Conservation (phyloP, 768 basidiomycete genomes). For the Lanmaoa pseudosensibilis region DNA sequence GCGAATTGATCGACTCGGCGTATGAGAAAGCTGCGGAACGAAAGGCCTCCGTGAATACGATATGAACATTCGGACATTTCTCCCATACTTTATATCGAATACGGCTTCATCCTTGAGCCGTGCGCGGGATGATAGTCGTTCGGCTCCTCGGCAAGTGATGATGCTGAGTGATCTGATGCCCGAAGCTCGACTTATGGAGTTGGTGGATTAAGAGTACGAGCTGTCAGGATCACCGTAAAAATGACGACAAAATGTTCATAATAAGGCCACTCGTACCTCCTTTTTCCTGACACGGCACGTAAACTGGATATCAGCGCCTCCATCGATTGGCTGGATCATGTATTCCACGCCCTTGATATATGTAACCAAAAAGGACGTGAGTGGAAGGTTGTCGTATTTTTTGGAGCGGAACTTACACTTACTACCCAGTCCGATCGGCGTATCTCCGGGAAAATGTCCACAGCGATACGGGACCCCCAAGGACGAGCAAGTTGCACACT, state of each 20-base stretch:
- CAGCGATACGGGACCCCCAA: no score
- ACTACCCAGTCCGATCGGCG: background rate
- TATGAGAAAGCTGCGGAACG: background rate
- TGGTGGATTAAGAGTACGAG: background rate
- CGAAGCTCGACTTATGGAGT: background rate
- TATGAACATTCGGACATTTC: background rate
- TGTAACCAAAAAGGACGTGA: background rate
- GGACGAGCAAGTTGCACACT: background rate
- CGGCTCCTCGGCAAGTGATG: background rate
- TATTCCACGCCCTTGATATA: background rate
- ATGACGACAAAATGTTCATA: background rate
- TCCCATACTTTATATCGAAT: constrained; percentile 9
- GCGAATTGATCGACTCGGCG: background rate
- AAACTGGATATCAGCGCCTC: background rate
- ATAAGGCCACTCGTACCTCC: background rate
- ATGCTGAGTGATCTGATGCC: background rate
- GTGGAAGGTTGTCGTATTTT: background rate
- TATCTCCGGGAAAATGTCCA: no score
- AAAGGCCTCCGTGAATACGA: background rate
- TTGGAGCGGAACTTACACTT: background rate
- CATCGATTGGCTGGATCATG: background rate
- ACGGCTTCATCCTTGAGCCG: constrained; percentile 18
- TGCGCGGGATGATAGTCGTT: background rate
- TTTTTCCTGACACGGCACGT: background rate
- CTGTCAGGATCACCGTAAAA: background rate